A percentile compares a stretch with the other conserved stretches of the same genome.
Evolutionary conservation across 2,329 filamentous ascomycete genomes (phyloP).

Genomic region (Clarireedia hainanense): DNA sequence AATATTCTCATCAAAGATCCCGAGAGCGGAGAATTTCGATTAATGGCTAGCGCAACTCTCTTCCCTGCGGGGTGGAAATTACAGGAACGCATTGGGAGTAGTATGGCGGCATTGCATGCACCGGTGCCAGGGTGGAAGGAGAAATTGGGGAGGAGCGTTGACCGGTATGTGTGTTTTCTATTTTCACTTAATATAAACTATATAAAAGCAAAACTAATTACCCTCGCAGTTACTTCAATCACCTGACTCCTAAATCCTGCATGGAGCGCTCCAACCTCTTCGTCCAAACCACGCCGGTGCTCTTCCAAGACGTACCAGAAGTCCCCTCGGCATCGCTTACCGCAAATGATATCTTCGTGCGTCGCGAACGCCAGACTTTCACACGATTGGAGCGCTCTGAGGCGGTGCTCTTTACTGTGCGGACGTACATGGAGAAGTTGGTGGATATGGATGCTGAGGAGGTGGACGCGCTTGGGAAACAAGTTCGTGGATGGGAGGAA

Average conservation of each 20-base stretch:
- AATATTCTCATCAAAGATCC: slow-evolving; percentile 38
- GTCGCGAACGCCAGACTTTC: slow-evolving; percentile 43
- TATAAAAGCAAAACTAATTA: slow-evolving; percentile 2
- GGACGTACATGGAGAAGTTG: slow-evolving; percentile 37
- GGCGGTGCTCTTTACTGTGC: slow-evolving; percentile 42
- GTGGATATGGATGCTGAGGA: slow-evolving; percentile 35
- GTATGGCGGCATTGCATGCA: slow-evolving; percentile 38
- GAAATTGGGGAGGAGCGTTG: slow-evolving; percentile 35
- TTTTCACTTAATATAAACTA: not conserved
- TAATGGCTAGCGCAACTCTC: slow-evolving; percentile 43
- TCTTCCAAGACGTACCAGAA: slow-evolving; percentile 38
- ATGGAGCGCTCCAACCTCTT: slow-evolving; percentile 44
- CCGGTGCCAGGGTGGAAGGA: slow-evolving; percentile 43
- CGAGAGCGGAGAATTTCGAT: slow-evolving; percentile 38
- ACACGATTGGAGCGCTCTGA: slow-evolving; percentile 35
- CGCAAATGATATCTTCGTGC: slow-evolving; percentile 35
- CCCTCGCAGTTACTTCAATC: slow-evolving; percentile 35
- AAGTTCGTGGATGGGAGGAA: slow-evolving; percentile 38
- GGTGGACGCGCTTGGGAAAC: slow-evolving; percentile 34
- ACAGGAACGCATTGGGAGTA: slow-evolving; percentile 39
- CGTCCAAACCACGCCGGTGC: slow-evolving; percentile 38
- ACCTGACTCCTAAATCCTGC: slow-evolving; percentile 34
- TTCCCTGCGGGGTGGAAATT: slow-evolving; percentile 47
- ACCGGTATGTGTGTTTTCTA: slow-evolving; percentile 30
- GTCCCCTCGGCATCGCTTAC: slow-evolving; percentile 24